Evolutionary conservation across 2,329 filamentous ascomycete species (phyloP), one percentile per base, ranked within the genome.

Genomic region (Myriangium duriaei): DNA sequence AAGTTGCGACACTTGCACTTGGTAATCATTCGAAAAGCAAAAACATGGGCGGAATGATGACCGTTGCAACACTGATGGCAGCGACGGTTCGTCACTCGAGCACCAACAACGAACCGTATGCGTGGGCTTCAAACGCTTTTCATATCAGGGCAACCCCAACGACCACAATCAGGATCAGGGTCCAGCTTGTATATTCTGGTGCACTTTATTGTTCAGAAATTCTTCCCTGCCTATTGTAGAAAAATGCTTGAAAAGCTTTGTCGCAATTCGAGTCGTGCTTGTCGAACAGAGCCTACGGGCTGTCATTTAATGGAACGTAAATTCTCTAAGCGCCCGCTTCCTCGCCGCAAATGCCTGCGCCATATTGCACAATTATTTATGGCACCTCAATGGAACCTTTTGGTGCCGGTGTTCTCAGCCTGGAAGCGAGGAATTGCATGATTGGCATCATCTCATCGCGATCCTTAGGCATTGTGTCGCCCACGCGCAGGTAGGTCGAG

Each of bases 401-500:
- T 0, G 69, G 70, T 39, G 59, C 64, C 30, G 57, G 62, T 48
- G 69, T 74, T 45, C 61, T 52, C 48, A 91, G 57, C 50, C 79
- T 69, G 35, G 79, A 70, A 0, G 79, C 78, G 50, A 86, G 71
- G 55, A 78, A 95, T 52, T 80, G 74, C 85, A 95, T 95, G 43
- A 95, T 71, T 1, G 87, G 86, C 51, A 87, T 54, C 71, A 92
- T 87, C 67, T 96, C 87, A 9, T 92, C 85, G 37, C 80, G 69
- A 54, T 70, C 79, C 32, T 68, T 65, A n/a, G 86, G 85, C 87
- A 95, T 94, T 1, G 71, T 71, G 57, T 93, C 84, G 4, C 79
- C 81, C 2, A 57, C 59, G 52, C 78, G 74, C 51, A 69, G 72
- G 75, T 82, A 91, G 51, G 72, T 72, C 40, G 76, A 76, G 45